Evolutionary conservation across 768 basidiomycete species (phyloP).

Genomic region (Dacryopinax primogenitus): DNA sequence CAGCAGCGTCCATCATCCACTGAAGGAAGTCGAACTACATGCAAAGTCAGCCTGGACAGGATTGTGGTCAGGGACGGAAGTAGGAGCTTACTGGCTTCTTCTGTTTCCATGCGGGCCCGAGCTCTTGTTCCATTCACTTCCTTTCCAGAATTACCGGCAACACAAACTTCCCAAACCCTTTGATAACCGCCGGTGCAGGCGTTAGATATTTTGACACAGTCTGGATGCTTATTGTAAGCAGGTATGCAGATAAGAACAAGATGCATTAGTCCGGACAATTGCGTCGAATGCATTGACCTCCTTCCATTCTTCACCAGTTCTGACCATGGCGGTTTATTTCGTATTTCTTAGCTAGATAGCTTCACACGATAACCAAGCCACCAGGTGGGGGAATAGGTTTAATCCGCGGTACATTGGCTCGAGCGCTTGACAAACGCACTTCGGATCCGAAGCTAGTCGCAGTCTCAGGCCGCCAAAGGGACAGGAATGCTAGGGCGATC

Average conservation of each 20-base stretch:
- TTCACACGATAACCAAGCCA: no score
- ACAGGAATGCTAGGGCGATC: no score
- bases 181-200: not conserved
- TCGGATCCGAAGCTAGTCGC: no score
- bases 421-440: no score
- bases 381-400: no score
- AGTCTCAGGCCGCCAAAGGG: no score
- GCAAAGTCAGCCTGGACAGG: conserved; percentile 11
- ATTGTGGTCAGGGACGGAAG: conserved; percentile 13
- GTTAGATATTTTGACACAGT: not conserved
- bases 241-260: not conserved
- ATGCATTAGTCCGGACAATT: not conserved
- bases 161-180: not conserved
- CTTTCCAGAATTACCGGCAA: not conserved
- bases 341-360: no score
- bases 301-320: no score
- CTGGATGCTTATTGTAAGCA: not conserved
- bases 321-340: no score
- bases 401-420: no score
- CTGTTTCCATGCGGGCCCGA: conserved; percentile 11
- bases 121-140: not conserved
- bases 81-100: conserved; percentile 15
- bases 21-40: conserved; percentile 19
- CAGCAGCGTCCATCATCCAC: conserved; percentile 18
- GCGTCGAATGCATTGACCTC: no score